Evolutionary conservation across 768 basidiomycete species (phyloP).

Genomic region (Kwoniella heveanensis): DNA sequence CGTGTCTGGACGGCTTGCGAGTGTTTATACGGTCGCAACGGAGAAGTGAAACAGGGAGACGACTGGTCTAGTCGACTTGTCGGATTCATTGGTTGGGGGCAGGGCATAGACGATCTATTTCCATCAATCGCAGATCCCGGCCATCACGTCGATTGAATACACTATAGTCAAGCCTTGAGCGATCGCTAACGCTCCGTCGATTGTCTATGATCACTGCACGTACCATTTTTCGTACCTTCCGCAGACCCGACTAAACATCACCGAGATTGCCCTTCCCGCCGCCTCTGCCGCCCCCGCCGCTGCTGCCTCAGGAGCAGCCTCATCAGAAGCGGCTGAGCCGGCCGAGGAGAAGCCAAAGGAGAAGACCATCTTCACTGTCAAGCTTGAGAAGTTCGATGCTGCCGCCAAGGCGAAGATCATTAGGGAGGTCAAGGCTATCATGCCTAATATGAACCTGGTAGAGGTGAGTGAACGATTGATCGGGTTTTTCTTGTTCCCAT

Average conservation of each 20-base stretch:
- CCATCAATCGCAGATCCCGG: too few relatives aligned
- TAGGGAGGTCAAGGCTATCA: slow-evolving; percentile 91
- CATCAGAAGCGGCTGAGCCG: slow-evolving; percentile 63
- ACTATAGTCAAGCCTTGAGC: too few relatives aligned
- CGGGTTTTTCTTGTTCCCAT: background rate
- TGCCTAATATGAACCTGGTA: slow-evolving; percentile 93
- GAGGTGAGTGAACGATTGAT: slow-evolving; percentile 67
- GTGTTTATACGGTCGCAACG: too few relatives aligned
- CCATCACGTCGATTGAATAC: too few relatives aligned
- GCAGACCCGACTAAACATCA: slow-evolving; percentile 89
- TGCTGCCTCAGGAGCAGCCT: slow-evolving; percentile 59
- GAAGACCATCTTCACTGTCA: slow-evolving; percentile 96
- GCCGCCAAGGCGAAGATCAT: slow-evolving; percentile 94
- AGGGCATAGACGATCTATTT: too few relatives aligned
- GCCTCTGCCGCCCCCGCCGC: slow-evolving; percentile 60
- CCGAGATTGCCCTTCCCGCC: slow-evolving; percentile 91
- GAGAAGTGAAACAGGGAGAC: too few relatives aligned
- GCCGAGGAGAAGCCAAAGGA: slow-evolving; percentile 93
- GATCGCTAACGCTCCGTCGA: too few relatives aligned
- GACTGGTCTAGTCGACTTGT: too few relatives aligned
- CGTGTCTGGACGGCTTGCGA: too few relatives aligned
- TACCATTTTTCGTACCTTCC: background rate
- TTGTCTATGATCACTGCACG: too few relatives aligned
- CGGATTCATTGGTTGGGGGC: too few relatives aligned
- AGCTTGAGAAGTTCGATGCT: slow-evolving; percentile 90